Percentiles rank a stretch among this genome's conserved stretches.
Evolutionary conservation across 1,284 basidiomycete species (phyloP).

Genomic region (Ustilago tritici): DNA sequence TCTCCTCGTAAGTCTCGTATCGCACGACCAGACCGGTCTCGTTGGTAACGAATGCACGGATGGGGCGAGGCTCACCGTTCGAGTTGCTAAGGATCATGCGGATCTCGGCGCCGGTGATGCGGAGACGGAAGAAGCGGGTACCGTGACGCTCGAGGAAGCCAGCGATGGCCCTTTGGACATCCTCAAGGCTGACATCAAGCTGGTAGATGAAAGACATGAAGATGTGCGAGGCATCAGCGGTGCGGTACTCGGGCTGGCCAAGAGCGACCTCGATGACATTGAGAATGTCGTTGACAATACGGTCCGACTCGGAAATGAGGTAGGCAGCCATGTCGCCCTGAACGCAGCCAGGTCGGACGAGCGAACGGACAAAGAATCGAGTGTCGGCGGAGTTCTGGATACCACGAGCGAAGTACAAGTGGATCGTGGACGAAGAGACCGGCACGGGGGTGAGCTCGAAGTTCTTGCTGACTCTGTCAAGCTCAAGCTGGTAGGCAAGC

Average conservation of each 20-base stretch:
- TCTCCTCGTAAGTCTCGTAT: slow-evolving; percentile 99
- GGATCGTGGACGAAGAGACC: slow-evolving; percentile 80
- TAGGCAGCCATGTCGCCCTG: slow-evolving; percentile 94
- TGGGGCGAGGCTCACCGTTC: slow-evolving; percentile 86
- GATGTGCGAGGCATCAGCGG: slow-evolving; percentile 68
- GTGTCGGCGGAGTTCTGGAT: slow-evolving; percentile 94
- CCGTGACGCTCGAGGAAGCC: slow-evolving; percentile 95
- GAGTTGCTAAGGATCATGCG: slow-evolving; percentile 92
- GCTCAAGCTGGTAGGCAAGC: slow-evolving; percentile 96
- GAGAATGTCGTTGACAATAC: slow-evolving; percentile 91
- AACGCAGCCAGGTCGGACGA: slow-evolving; percentile 94
- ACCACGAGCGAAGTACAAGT: slow-evolving; percentile 90
- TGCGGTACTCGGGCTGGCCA: slow-evolving; percentile 66
- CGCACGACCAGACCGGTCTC: slow-evolving; percentile 99
- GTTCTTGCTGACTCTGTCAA: slow-evolving; percentile 88
- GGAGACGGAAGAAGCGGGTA: slow-evolving; percentile 95
- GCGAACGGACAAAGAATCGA: slow-evolving; percentile 96
- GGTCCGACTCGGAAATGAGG: slow-evolving; percentile 96
- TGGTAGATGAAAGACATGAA: slow-evolving; percentile 97
- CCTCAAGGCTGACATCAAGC: slow-evolving; percentile 92
- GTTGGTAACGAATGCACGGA: slow-evolving; percentile 97
- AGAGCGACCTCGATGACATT: slow-evolving; percentile 83
- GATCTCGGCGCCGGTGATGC: slow-evolving; percentile 97
- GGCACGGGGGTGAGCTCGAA: slow-evolving; percentile 87
- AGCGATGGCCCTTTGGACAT: slow-evolving; percentile 92